Conservation (phyloP, 2,329 filamentous ascomycete species). For the Immersiporthe knoxdaviesiana region DNA sequence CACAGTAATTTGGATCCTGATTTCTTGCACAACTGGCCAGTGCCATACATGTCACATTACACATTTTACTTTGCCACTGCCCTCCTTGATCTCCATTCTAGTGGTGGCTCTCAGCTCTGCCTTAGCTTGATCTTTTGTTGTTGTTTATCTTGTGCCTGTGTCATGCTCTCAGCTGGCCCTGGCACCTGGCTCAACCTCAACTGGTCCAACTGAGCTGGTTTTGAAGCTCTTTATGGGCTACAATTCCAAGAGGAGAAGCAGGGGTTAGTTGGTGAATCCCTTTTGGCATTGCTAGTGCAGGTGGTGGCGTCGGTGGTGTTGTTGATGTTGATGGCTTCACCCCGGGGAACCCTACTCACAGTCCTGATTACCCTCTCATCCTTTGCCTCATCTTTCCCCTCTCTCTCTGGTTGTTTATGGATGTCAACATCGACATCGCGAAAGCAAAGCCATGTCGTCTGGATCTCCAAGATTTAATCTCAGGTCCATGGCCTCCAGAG, state of each 20-base stretch:
- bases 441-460: neutral
- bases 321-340: neutral
- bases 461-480: neutral
- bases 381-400: no score
- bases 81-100: neutral
- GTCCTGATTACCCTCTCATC: neutral
- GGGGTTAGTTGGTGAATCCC: neutral
- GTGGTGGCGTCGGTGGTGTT: no score
- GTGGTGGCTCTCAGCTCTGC: neutral
- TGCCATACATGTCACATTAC: neutral
- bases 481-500: neutral
- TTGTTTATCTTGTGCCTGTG: neutral
- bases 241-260: neutral
- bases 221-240: neutral
- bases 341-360: neutral
- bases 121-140: neutral
- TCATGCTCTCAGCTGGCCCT: neutral
- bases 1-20: neutral
- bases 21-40: neutral
- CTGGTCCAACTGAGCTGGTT: neutral
- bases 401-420: neutral
- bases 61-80: neutral
- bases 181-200: neutral
- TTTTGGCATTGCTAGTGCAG: neutral
- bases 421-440: neutral